These are phyloP conservation scores for Jamesozyma jinghongensis DNA, from an alignment of 805 yeast species.

Conservation along the genomic window DNA sequence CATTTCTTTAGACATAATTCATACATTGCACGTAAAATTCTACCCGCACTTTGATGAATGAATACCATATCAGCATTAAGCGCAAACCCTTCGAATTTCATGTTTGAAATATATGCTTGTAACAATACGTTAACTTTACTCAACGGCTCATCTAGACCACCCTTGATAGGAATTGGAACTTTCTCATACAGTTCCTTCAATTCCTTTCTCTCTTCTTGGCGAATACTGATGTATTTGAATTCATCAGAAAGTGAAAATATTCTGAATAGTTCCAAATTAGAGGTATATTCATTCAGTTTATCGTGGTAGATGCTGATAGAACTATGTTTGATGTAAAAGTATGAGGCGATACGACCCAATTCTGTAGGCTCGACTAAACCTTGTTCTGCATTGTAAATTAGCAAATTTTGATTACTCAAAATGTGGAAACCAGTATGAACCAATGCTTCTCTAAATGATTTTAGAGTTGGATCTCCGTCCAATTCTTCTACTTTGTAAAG, in stretches of 20 bases:
- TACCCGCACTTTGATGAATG: constrained; percentile 85
- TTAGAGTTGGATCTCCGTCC: constrained; percentile 40
- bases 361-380: constrained; percentile 52
- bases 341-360: constrained; percentile 76
- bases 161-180: constrained; percentile 83
- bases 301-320: constrained; percentile 63
- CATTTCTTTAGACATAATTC: constrained; percentile 63
- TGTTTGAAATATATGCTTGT: constrained; percentile 77
- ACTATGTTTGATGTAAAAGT: constrained; percentile 68
- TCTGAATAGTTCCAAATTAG: constrained; percentile 66
- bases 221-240: constrained; percentile 70
- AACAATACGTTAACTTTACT: constrained; percentile 73
- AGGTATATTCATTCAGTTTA: constrained; percentile 53
- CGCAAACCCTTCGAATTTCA: constrained; percentile 79
- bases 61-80: constrained; percentile 88
- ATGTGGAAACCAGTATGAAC: constrained; percentile 65
- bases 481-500: constrained; percentile 55
- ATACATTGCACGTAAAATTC: constrained; percentile 75
- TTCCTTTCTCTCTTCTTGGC: constrained; percentile 80
- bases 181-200: constrained; percentile 55
- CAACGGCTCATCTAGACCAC: constrained; percentile 54
- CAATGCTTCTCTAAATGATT: constrained; percentile 53
- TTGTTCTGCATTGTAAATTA: constrained; percentile 44
- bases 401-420: constrained; percentile 48
- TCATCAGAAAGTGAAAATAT: constrained; percentile 78